Evolutionary conservation across 2,329 filamentous ascomycete genomes (phyloP).

Genomic region (Arthrobotrys musiformis): DNA sequence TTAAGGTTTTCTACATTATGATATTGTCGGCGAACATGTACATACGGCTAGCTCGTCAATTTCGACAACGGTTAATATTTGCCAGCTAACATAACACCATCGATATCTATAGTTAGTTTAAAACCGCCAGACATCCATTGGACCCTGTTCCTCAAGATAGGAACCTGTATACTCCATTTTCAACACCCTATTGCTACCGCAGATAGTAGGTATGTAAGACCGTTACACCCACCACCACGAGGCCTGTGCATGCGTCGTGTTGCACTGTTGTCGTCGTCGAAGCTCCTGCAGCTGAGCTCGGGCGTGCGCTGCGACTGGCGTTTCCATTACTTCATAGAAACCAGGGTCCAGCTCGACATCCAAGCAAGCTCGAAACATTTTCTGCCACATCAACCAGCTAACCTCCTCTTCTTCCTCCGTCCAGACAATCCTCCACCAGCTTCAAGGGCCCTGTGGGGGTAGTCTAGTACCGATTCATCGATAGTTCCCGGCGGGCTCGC

Average conservation of each 20-base stretch:
- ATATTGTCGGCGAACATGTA: too few species aligned
- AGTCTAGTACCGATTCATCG: background rate
- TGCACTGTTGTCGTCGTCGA: conserved; percentile 2
- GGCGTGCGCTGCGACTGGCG: conserved; percentile 19
- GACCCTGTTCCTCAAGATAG: background rate
- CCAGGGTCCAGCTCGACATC: conserved; percentile 19
- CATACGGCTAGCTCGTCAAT: background rate
- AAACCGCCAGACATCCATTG: background rate
- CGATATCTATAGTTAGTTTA: background rate
- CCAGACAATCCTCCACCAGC: conserved; percentile 1
- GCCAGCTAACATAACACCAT: too few species aligned
- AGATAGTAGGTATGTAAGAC: background rate
- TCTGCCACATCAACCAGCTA: conserved; percentile 14
- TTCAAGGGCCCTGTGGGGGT: conserved; percentile 3
- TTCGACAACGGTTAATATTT: too few species aligned
- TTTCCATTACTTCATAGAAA: conserved; percentile 43
- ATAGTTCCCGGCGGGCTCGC: conserved; percentile 2
- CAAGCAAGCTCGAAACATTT: conserved; percentile 38
- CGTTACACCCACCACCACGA: background rate
- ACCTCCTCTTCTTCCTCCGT: background rate
- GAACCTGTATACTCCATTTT: background rate
- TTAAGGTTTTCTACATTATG: too few species aligned
- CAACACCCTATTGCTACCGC: background rate
- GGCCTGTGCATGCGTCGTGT: conserved; percentile 24
- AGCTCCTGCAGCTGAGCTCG: background rate